Base-by-base conservation (phyloP, 768 basidiomycete species). In the Lyophyllum atratum region DNA sequence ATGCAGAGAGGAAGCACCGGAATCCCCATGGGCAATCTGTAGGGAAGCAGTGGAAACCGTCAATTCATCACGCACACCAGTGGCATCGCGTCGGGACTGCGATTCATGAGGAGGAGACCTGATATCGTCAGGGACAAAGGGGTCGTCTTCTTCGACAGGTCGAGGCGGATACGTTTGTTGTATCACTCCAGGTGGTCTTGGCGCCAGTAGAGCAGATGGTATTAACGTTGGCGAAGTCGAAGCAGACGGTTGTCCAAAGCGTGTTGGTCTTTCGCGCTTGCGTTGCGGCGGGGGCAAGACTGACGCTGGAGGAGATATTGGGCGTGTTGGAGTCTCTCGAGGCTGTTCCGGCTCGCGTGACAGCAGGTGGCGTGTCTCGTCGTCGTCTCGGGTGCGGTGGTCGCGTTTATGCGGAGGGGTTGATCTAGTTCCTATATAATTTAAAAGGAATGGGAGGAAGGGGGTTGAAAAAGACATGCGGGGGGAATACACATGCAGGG, bases 401-500 rank as follows among this genome's bases (percentile, higher is more conserved):
- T 74, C 75, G 59, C 70, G 75, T 22, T 64, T 29, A 54, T 65
- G 69, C 37, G 71, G 65, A 48, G 73, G 73, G 26, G 79, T 73
- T 31, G 81, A 80, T 66, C 76, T 78, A 61, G 69, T 72, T 71
- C 82, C 83, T 85, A 75, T 71, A 76, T 68, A 65, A 70, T 63
- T 66, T 72, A 11, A 71, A 71, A 72, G 64, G 72, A 68, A 72
- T n/a, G n/a, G 63, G 61, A 25, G 51, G 67, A 67, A 69, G 60
- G 62, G 64, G 59, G 15, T 49, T 11, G 19, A 66, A 64, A 72
- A 70, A 76, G 59, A 64, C 59, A 62, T 58, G 52, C 40, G 52
- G 52, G 44, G 29, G 44, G 19, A 39, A 51, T 61, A 70, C 65
- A 70, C 57, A 65, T 67, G 62, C 44, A 46, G 63, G 42, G 70